Percentiles rank a stretch among this genome's conserved stretches.
Evolutionary conservation across 2,329 filamentous ascomycete genomes (phyloP).

Genomic region (Colletotrichum horii): DNA sequence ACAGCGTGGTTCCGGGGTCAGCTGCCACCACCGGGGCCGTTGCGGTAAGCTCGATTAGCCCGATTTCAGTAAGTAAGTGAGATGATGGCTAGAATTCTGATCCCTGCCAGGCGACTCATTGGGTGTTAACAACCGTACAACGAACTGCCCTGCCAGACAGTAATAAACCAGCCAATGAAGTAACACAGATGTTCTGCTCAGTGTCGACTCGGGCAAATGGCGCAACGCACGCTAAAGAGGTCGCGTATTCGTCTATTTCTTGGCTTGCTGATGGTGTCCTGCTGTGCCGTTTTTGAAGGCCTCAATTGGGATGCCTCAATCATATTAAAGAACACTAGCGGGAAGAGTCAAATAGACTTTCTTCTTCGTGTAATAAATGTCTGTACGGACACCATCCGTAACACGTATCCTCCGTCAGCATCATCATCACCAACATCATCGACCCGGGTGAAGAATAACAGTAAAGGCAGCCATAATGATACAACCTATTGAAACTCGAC

Average conservation of each 20-base stretch:
- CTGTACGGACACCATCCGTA: rapidly evolving
- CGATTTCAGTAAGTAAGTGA: not conserved
- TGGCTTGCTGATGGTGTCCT: not conserved
- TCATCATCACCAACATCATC: not conserved
- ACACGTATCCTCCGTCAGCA: not conserved
- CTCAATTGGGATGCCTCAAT: not conserved
- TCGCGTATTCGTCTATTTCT: not conserved
- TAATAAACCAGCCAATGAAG: not conserved
- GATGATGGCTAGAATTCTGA: not conserved
- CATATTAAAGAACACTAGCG: not conserved
- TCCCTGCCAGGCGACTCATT: not conserved
- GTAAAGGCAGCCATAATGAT: not conserved
- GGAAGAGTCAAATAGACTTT: rapidly evolving
- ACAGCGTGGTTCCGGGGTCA: not conserved
- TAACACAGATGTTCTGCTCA: not conserved
- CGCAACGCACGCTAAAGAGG: not conserved
- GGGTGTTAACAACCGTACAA: not conserved
- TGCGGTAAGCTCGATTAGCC: not conserved
- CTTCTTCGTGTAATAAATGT: too few relatives aligned
- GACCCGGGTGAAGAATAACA: not conserved
- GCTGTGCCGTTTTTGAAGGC: not conserved
- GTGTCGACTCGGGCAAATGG: not conserved
- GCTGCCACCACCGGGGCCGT: not conserved
- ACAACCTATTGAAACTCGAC: not conserved
- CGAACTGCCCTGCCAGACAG: not conserved